These are phyloP conservation scores for Backusella tuberculispora DNA, from an alignment of 192 early-diverging fungal species.

Conservation along the genomic window DNA sequence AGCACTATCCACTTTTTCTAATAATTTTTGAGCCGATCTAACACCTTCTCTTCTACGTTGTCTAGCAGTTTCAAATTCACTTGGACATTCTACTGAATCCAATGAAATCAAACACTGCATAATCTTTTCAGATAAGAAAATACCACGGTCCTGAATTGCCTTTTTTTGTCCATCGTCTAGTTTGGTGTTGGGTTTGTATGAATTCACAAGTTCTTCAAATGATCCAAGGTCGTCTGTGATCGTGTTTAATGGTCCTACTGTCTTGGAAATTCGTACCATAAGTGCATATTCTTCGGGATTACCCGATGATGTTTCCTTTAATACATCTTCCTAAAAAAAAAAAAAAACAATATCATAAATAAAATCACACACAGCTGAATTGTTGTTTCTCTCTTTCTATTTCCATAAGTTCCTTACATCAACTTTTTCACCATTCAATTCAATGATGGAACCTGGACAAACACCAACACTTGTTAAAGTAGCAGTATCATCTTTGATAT, in stretches of 20 bases:
- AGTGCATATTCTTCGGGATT: conserved; percentile 58
- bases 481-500: conserved; percentile 77
- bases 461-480: conserved; percentile 72
- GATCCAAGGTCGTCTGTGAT: conserved; percentile 3
- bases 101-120: conserved; percentile 77
- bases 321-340: conserved; percentile 17
- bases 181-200: conserved; percentile 37
- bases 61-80: conserved; percentile 71
- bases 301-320: conserved; percentile 43
- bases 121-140: conserved; percentile 71
- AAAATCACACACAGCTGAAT: not conserved
- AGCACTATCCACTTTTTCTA: conserved; percentile 73
- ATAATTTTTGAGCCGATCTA: conserved; percentile 66
- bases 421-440: conserved; percentile 70
- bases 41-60: conserved; percentile 80
- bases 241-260: conserved; percentile 37
- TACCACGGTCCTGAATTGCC: conserved; percentile 69
- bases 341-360: not conserved
- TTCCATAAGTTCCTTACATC: conserved; percentile 50
- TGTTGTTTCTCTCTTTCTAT: not conserved
- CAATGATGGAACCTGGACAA: conserved; percentile 67
- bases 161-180: conserved; percentile 52
- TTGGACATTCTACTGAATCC: conserved; percentile 69
- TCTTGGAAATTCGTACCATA: conserved; percentile 50
- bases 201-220: conserved; percentile 38